Evolutionary conservation across 1,284 basidiomycete genomes (phyloP), one percentile per base, ranked within the genome.

Genomic region (Gomphus bonarii): DNA sequence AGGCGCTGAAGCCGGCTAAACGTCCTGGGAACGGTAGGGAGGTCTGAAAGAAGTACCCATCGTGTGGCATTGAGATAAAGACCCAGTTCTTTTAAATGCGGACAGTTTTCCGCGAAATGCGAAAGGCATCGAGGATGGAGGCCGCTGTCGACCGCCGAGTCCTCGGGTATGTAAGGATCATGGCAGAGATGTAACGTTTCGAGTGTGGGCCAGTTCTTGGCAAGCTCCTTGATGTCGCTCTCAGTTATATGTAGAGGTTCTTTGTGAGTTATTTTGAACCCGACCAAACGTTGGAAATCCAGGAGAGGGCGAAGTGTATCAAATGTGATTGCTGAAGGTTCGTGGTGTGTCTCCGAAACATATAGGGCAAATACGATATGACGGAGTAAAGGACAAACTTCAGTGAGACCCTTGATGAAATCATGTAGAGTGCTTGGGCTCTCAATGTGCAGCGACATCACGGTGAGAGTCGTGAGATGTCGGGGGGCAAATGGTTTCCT

Each of bases 91-190:
- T 60, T 68, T 6, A 85, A 66, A 7, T 73, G 73, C 0, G 75
- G 77, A 58, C 82, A 84, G 62, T 80, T 73, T 14, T 63, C 64
- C 0, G 80, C 79, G 63, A 85, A 78, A 1, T 76, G 74, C 4
- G 77, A 53, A 20, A 84, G 72, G 0, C 79, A 74, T 14, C 68
- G 63, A n/a, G 84, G 70, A 0, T 78, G 75, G 38, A 83, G 71
- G 3, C 66, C 61, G 4, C 72, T 65, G 51, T 66, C 63, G 55
- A 76, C 60, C 16, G 75, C 70, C 8, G 40, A 14, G 28, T 44
- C 49, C 43, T 58, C 57, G 8, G 43, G 31, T 42, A 58, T 58
- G 10, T 33, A 18, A 0, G 82, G 81, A 56, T 81, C 78, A 30
- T 68, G 69, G 59, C 80, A 79, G 38, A 85, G 68, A 38, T 72